Evolutionary conservation across 1,139 yeast genomes (phyloP), one percentile per base, ranked within the genome.

Genomic region (Saccharomyces hybrid): DNA sequence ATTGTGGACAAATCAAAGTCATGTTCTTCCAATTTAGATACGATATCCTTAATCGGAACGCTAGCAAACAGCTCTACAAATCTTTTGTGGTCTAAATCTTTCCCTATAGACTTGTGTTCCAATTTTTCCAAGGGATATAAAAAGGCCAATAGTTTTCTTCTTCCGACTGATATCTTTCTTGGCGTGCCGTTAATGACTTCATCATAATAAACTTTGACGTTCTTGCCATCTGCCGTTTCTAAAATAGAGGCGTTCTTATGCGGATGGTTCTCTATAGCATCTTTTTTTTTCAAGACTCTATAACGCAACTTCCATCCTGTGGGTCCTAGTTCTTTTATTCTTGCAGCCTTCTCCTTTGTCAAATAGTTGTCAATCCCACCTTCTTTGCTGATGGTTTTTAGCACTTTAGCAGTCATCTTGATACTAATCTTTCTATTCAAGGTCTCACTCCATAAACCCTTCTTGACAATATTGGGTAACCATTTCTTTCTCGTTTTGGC

Each of bases 301-400:
- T 85, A 90, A 67, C 93, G 84, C 64, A 93, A 77, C 65, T 79
- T 81, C 98, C 98, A 93, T 32, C 97, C 99, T 56, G 80, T 78
- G 55, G 91, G 86, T 0, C 98, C 99, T 66, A 93, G 75, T 67
- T 95, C 96, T 75, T 93, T 93, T 60, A 88, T 77, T 73, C 99
- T 80, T 3, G 96, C 95, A 8, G 95, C 78, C 62, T 86, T 88
- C 58, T 89, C 95, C 73, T 93, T 93, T 55, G 83, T 79, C 58
- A 93, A 73, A 69, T 93, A 93, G 62, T 84, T 83, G 68, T 93
- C 99, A 58, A 93, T 77, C 13, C 99, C 99, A 59, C 98, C 98
- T 71, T 91, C 98, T 64, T 83, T 88, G 55, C 88, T 84, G 59
- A 93, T 85, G 1, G 97, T 90, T 64, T 85, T 82, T 66, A 93